A percentile compares a stretch with the other conserved stretches of the same genome.
Evolutionary conservation across 768 basidiomycete species (phyloP).

Genomic region (Clavulina sp.): DNA sequence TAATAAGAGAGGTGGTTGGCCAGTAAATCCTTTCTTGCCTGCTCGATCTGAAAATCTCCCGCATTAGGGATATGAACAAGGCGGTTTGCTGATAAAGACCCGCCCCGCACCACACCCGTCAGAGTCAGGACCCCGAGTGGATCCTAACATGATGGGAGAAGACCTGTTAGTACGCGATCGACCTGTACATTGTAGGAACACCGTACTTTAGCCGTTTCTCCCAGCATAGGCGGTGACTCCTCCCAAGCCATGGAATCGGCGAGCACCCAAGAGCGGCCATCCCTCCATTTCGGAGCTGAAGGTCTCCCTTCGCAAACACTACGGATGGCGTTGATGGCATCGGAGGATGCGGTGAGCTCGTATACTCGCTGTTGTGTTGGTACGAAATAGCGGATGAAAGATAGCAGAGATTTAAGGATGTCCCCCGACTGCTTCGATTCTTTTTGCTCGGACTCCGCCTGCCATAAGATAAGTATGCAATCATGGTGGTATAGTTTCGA

Average conservation of each 20-base stretch:
- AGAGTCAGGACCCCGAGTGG: conserved; percentile 41
- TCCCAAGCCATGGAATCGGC: conserved; percentile 48
- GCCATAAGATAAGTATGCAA: background rate
- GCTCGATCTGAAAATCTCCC: conserved; percentile 75
- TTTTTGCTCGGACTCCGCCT: conserved; percentile 11
- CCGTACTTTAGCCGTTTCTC: conserved; percentile 10
- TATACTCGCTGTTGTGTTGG: conserved; percentile 63
- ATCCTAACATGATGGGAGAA: background rate
- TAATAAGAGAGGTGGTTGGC: conserved; percentile 1
- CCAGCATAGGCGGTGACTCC: conserved; percentile 7
- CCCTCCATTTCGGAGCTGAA: conserved; percentile 62
- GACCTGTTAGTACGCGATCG: background rate
- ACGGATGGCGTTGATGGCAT: conserved; percentile 55
- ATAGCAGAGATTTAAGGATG: conserved; percentile 73
- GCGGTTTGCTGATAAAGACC: conserved; percentile 58
- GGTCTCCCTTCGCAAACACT: conserved; percentile 76
- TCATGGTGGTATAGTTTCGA: background rate
- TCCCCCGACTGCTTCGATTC: conserved; percentile 39
- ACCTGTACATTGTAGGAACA: background rate
- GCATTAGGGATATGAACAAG: conserved; percentile 73
- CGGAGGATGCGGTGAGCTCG: conserved; percentile 41
- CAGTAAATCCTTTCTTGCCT: conserved; percentile 29
- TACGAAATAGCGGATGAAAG: conserved; percentile 90
- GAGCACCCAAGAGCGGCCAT: conserved; percentile 59
- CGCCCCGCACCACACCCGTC: conserved; percentile 74